Evolutionary conservation across 1,139 yeast species (phyloP), one percentile per base, ranked within the genome.

Genomic region (Suhomyces ambrosiae): DNA sequence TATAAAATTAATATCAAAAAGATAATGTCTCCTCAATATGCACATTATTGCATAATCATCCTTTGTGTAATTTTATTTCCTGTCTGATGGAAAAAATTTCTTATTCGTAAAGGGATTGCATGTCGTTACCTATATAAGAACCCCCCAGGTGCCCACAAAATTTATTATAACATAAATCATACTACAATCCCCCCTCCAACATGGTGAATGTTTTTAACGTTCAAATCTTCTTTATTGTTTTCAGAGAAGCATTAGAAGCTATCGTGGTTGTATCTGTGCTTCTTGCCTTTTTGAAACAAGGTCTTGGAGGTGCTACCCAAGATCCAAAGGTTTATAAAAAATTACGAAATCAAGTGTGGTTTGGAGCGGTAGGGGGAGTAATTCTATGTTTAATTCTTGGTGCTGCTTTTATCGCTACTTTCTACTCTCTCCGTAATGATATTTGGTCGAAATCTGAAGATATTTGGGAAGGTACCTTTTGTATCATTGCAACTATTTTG

Each of bases 241-340:
- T 90, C 53, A 80, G 97, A 66, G 97, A 90, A 66, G 73, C 95
- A 2, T 71, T 90, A 46, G 97, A 90, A 68, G 96, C 96, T 34
- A 77, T 89, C 33, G 80, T 90, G 44, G 89, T 90, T 46, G 85
- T 90, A 41, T 87, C 97, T 3, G 96, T 90, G 33, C 74, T 90
- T 44, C 74, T 90, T 44, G 92, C 97, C 15, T 90, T 90, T 64
- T 78, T 90, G 44, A 88, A 86, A 60, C 96, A 89, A 67, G 86
- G 89, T 57, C 73, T 86, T 46, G 88, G 86, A 36, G 67, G 68
- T 15, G 59, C 71, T 10, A 59, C 60, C 11, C 67, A 71, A 23
- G 82, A 80, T 53, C 73, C 69, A 7, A 49, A 42, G 23, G 61
- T 82, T 6, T 85, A 86, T 60, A 81, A 76, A 45, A 76, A 73